These are phyloP conservation scores for Trypanosoma platydactyli DNA, from an alignment of 208 protist species.

Conservation along the genomic window DNA sequence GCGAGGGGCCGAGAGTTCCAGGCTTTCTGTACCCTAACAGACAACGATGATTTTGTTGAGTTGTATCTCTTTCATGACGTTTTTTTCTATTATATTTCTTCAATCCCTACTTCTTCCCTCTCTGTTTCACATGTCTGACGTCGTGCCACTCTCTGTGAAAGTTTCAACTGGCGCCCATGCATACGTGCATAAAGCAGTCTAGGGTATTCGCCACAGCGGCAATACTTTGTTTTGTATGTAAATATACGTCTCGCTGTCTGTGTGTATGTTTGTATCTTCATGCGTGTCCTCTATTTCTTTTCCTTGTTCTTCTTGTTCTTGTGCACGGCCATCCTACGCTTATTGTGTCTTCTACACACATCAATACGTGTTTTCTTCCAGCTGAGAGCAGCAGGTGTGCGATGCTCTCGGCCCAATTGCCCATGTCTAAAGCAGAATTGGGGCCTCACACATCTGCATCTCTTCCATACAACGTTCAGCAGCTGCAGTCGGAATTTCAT, in stretches of 20 bases:
- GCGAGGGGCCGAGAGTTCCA: background rate
- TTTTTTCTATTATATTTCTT: conserved; percentile 11
- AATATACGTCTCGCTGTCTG: conserved; percentile 6
- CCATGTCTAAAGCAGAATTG: background rate
- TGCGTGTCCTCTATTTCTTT: no score
- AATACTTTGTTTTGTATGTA: conserved; percentile 6
- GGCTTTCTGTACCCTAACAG: background rate
- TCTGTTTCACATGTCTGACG: conserved; percentile 5
- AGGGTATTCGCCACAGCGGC: no score
- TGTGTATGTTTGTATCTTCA: no score
- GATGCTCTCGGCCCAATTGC: background rate
- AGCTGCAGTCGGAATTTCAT: conserved; percentile 48
- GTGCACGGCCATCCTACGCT: background rate
- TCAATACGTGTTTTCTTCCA: background rate
- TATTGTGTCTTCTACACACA: background rate
- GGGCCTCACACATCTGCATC: conserved; percentile 13
- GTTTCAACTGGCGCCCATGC: no score
- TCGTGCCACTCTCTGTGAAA: no score
- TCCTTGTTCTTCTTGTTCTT: conserved; percentile 7
- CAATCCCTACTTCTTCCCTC: conserved; percentile 13
- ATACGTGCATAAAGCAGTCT: no score
- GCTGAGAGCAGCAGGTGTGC: background rate
- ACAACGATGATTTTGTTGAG: conserved; percentile 4
- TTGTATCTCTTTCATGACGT: conserved; percentile 18
- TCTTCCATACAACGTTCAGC: conserved; percentile 41